These are phyloP conservation scores for Aspergillus mulundensis DNA, from an alignment of 495 filamentous ascomycete species.

Conservation along the genomic window DNA sequence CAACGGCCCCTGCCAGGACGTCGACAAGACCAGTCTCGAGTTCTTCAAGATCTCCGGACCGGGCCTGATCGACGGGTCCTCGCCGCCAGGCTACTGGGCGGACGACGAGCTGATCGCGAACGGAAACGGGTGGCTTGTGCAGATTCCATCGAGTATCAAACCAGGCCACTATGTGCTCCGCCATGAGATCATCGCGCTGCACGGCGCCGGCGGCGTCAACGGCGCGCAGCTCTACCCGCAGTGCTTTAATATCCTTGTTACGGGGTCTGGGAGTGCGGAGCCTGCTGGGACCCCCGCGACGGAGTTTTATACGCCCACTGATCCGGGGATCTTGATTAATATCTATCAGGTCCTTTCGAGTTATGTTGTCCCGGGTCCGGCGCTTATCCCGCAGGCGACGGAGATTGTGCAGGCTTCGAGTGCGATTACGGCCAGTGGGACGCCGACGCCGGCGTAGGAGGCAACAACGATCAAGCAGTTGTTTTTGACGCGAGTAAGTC, in stretches of 20 bases:
- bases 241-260: conserved; percentile 65
- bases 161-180: conserved; percentile 66
- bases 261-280: conserved; percentile 50
- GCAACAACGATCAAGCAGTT: too few relatives aligned
- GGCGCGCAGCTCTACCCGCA: conserved; percentile 69
- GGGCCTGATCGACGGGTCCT: conserved; percentile 47
- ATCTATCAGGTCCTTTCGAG: conserved; percentile 45
- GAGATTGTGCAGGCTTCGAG: conserved; percentile 5
- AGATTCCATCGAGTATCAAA: conserved; percentile 56
- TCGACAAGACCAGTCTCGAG: conserved; percentile 51
- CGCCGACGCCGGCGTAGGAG: neutral
- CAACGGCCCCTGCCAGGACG: conserved; percentile 53
- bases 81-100: conserved; percentile 52
- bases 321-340: conserved; percentile 56
- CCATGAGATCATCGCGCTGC: conserved; percentile 68
- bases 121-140: conserved; percentile 59
- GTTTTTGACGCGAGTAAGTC: too few relatives aligned
- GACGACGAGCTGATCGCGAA: conserved; percentile 57
- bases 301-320: conserved; percentile 49
- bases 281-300: conserved; percentile 51
- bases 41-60: conserved; percentile 67
- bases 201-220: conserved; percentile 46
- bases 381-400: conserved; percentile 9
- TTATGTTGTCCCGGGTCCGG: conserved; percentile 47
- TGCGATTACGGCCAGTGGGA: conserved; percentile 10